phyloP scores from a whole-genome alignment of 257 asterid species.

The Linaria vulgaris region DNA sequence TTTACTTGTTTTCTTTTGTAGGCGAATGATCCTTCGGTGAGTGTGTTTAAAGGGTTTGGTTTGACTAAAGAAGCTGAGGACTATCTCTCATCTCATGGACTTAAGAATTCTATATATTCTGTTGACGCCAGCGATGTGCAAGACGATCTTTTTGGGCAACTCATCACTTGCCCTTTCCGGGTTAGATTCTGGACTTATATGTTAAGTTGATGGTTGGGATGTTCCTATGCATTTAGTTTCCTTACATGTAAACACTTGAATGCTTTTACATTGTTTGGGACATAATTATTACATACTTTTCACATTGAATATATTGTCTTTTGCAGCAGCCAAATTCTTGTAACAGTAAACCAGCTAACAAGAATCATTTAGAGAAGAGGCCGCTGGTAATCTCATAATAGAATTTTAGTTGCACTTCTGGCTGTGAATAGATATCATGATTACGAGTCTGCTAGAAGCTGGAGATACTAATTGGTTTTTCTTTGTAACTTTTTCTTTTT shows the following conservation, averaged over 20 bases:
- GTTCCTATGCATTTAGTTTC: slow-evolving; percentile 1
- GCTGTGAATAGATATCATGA: not conserved
- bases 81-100: slow-evolving; percentile 74
- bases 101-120: slow-evolving; percentile 71
- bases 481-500: slow-evolving; percentile 18
- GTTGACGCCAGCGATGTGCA: slow-evolving; percentile 53
- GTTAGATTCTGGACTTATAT: slow-evolving; percentile 43
- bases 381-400: slow-evolving; percentile 47
- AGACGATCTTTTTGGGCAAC: slow-evolving; percentile 78
- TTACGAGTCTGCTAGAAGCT: slow-evolving; percentile 6
- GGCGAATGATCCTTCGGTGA: slow-evolving; percentile 61
- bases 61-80: slow-evolving; percentile 75
- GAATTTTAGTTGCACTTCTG: slow-evolving; percentile 16
- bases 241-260: not conserved
- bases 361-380: slow-evolving; percentile 54
- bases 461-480: not conserved
- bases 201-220: slow-evolving; percentile 13
- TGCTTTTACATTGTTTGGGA: not conserved
- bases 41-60: slow-evolving; percentile 72
- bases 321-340: slow-evolving; percentile 73
- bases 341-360: slow-evolving; percentile 59
- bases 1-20: slow-evolving; percentile 29
- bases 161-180: slow-evolving; percentile 73
- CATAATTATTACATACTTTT: slow-evolving; percentile 6
- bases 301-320: slow-evolving; percentile 13